These are phyloP conservation scores for Vigna unguiculata DNA, from an alignment of 306 rosid genomes.

Conservation along the genomic window DNA sequence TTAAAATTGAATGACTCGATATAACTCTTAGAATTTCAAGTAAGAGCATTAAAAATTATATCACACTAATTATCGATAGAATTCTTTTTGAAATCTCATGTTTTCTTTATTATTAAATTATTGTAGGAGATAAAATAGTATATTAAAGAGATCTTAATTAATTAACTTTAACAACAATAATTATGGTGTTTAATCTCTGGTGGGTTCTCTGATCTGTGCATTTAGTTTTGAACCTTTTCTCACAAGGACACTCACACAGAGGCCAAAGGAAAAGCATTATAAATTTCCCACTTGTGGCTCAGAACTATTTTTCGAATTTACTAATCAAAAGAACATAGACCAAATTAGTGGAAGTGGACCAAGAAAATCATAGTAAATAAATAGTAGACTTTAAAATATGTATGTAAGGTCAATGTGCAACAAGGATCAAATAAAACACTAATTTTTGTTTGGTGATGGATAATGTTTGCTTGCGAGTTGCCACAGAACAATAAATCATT, in stretches of 20 bases:
- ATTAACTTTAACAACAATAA: neutral
- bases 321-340: neutral
- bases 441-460: constrained; percentile 31
- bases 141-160: too few relatives aligned
- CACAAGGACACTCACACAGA: neutral
- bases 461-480: constrained; percentile 30
- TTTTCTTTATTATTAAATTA: too few relatives aligned
- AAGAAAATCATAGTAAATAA: constrained; percentile 7
- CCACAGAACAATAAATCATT: constrained; percentile 8
- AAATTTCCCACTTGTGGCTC: constrained; percentile 26
- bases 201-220: constrained; percentile 20
- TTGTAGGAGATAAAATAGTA: too few relatives aligned
- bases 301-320: neutral
- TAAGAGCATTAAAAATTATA: too few relatives aligned
- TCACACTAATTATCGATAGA: too few relatives aligned
- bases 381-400: neutral
- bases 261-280: neutral
- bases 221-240: constrained; percentile 1
- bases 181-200: constrained; percentile 22
- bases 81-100: too few relatives aligned
- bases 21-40: too few relatives aligned
- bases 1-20: too few relatives aligned
- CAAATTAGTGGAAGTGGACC: neutral
- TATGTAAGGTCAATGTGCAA: constrained; percentile 33
- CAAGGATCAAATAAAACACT: constrained; percentile 17